These are phyloP conservation scores for Gonium pectorale DNA, from an alignment of 139 green algal species.

Conservation along the genomic window DNA sequence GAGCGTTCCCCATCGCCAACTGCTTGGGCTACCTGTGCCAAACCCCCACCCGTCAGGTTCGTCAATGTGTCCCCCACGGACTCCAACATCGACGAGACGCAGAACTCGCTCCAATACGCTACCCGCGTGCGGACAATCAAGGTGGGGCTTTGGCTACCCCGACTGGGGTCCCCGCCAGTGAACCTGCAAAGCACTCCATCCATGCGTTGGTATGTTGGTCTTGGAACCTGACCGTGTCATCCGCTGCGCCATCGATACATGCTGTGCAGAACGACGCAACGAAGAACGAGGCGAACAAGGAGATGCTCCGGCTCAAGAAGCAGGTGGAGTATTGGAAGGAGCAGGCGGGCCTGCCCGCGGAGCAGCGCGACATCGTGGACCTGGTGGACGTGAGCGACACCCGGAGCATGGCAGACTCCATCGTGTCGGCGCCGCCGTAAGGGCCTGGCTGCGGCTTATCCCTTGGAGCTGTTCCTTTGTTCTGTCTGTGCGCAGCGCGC, in stretches of 20 bases:
- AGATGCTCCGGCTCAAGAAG: conserved; percentile 86
- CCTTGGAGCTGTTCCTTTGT: no score
- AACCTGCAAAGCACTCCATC: no score
- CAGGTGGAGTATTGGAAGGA: conserved; percentile 95
- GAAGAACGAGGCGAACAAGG: conserved; percentile 89
- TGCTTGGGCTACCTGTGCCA: background rate
- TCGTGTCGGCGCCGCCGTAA: conserved; percentile 28
- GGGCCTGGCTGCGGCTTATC: no score
- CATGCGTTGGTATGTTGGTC: no score
- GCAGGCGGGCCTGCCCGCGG: conserved; percentile 85
- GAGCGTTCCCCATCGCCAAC: background rate
- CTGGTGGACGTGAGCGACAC: conserved; percentile 45
- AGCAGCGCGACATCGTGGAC: conserved; percentile 72
- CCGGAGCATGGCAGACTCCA: background rate
- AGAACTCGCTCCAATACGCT: conserved; percentile 90
- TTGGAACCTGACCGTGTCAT: no score
- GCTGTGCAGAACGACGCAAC: conserved; percentile 62
- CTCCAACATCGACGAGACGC: conserved; percentile 92
- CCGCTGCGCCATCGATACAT: no score
- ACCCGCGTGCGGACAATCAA: conserved; percentile 96
- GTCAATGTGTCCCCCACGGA: conserved; percentile 89
- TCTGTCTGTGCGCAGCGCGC: no score
- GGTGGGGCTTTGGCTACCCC: no score
- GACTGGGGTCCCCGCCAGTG: no score
- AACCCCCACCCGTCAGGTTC: conserved; percentile 36